Conservation (phyloP, 2,329 filamentous ascomycete species). For the Exophiala aquamarina region DNA sequence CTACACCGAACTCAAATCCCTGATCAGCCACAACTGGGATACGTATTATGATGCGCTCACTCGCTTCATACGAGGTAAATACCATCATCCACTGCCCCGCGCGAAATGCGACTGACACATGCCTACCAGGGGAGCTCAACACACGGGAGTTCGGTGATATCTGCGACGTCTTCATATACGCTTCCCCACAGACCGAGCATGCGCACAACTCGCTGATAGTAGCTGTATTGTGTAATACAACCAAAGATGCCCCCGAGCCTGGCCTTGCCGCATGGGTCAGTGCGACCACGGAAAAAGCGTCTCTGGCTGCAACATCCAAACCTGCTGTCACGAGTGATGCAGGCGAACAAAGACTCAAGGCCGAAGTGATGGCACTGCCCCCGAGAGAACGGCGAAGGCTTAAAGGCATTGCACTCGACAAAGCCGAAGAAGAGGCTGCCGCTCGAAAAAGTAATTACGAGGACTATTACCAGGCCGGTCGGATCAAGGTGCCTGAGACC, state of each 20-base stretch:
- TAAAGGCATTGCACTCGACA: constrained; percentile 40
- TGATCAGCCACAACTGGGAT: constrained; percentile 60
- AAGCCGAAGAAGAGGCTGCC: constrained; percentile 23
- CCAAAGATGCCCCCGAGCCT: constrained; percentile 60
- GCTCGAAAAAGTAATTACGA: constrained; percentile 35
- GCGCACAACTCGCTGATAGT: constrained; percentile 63
- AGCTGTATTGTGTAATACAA: constrained; percentile 59
- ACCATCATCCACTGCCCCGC: background rate
- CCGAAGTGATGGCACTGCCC: constrained; percentile 63
- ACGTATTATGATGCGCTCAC: constrained; percentile 60
- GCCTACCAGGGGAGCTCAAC: constrained; percentile 55
- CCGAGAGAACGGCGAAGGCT: constrained; percentile 60
- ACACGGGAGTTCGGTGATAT: constrained; percentile 60
- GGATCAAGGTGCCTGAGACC: constrained; percentile 58
- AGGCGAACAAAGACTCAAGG: constrained; percentile 62
- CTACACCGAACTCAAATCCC: constrained; percentile 61
- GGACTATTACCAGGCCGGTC: constrained; percentile 46
- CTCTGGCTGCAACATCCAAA: constrained; percentile 42
- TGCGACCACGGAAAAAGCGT: constrained; percentile 57
- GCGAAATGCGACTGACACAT: constrained; percentile 6
- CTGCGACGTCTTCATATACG: constrained; percentile 56
- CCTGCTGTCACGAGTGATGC: constrained; percentile 56
- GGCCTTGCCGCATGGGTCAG: constrained; percentile 63
- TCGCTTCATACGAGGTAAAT: constrained; percentile 58
- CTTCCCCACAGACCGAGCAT: constrained; percentile 53